Conservation (phyloP, 225 moss, liverwort and hornwort genomes). For the Marchantia paleacea region DNA sequence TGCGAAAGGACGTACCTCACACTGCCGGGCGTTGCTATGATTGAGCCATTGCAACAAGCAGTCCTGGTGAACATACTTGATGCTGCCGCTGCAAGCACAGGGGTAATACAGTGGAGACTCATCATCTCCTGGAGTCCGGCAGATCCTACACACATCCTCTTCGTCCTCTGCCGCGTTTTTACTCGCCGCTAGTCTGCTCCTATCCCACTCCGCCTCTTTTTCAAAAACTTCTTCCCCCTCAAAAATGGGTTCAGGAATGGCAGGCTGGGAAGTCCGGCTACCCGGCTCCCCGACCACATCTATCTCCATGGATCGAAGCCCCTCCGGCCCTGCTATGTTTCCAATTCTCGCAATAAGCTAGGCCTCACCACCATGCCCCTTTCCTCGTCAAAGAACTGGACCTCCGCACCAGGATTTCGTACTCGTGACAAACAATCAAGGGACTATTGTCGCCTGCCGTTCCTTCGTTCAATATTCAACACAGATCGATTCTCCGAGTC, state of each 20-base stretch:
- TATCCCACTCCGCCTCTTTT: conserved; percentile 17
- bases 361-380: conserved; percentile 39
- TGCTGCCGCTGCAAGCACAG: conserved; percentile 74
- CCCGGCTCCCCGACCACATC: conserved; percentile 42
- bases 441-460: conserved; percentile 4
- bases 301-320: conserved; percentile 40
- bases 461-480: conserved; percentile 31
- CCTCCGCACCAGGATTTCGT: conserved; percentile 8
- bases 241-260: conserved; percentile 21
- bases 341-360: conserved; percentile 24
- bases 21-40: conserved; percentile 65
- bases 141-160: conserved; percentile 69
- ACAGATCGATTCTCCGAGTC: conserved; percentile 10
- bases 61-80: conserved; percentile 71
- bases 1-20: conserved; percentile 47
- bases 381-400: conserved; percentile 10
- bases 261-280: conserved; percentile 19
- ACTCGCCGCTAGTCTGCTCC: conserved; percentile 10
- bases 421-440: neutral
- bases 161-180: conserved; percentile 52
- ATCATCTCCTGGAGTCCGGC: conserved; percentile 57
- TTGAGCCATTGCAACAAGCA: conserved; percentile 71
- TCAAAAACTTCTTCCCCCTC: conserved; percentile 17
- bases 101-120: conserved; percentile 62
- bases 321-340: conserved; percentile 26